Evolutionary conservation across 352 stramenopile species (phyloP).

Genomic region (Phytophthora citrophthora): DNA sequence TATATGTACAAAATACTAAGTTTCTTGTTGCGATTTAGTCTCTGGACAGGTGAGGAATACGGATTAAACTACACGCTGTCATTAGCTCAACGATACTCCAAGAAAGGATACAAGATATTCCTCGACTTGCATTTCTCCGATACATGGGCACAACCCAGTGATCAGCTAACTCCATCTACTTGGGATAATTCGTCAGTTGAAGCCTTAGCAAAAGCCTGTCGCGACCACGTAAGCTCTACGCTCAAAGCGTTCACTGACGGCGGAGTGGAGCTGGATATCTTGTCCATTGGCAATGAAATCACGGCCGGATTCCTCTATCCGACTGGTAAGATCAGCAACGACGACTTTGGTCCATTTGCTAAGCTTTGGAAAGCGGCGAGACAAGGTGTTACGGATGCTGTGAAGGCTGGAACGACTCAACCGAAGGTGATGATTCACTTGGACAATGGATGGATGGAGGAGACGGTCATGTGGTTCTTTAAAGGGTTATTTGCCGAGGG

Average conservation of each 20-base stretch:
- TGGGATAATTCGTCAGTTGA: slow-evolving; percentile 32
- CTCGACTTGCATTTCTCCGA: slow-evolving; percentile 46
- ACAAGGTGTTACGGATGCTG: slow-evolving; percentile 31
- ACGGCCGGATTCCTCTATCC: slow-evolving; percentile 41
- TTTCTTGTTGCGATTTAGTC: neutral
- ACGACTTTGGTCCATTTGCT: slow-evolving; percentile 34
- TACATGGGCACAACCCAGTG: slow-evolving; percentile 33
- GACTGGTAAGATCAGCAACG: slow-evolving; percentile 28
- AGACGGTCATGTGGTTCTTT: slow-evolving; percentile 41
- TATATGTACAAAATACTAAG: too few species aligned
- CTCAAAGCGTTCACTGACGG: slow-evolving; percentile 37
- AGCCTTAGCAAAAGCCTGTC: slow-evolving; percentile 19
- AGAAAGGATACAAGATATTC: slow-evolving; percentile 39
- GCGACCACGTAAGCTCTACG: slow-evolving; percentile 35
- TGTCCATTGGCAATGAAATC: slow-evolving; percentile 44
- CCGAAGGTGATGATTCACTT: slow-evolving; percentile 46
- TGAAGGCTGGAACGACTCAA: slow-evolving; percentile 24
- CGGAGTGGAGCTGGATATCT: slow-evolving; percentile 31
- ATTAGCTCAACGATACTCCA: slow-evolving; percentile 34
- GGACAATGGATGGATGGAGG: slow-evolving; percentile 41
- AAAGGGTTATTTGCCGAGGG: slow-evolving; percentile 35
- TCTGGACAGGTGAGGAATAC: slow-evolving; percentile 39
- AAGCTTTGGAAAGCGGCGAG: slow-evolving; percentile 36
- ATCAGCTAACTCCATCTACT: slow-evolving; percentile 21
- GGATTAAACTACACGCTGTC: slow-evolving; percentile 31